Base-by-base conservation (phyloP, 208 protist genomes). In the Trypanosoma caninum region DNA sequence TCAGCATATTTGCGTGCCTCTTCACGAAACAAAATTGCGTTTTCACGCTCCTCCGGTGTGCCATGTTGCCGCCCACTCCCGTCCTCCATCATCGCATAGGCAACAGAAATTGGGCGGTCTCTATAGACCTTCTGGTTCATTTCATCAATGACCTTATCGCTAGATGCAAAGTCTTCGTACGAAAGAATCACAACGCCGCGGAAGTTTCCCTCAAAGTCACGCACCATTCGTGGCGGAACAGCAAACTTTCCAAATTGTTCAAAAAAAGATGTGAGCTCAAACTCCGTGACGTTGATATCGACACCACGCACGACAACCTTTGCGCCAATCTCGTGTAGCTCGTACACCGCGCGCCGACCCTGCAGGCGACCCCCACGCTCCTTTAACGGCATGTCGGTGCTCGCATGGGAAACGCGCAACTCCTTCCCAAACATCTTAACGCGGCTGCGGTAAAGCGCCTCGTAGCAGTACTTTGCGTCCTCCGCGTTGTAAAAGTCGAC, bases 381-480 rank as follows among this genome's bases (percentile, higher is more conserved):
- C 33, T 66, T 68, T 9, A 59, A 23, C 2, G 35, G 14, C 4
- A 87, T 27, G 6, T 93, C 80, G 4, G 54, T 69, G 59, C 82
- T 89, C 20, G 68, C 84, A 71, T 94, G 84, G 10, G 60, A 67
- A 3, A 92, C 74, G 16, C 69, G 66, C 34, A 94, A n/a, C 56
- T 82, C 69, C 45, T 85, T 86, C 31, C 78, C 82, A 53, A 84
- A 92, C 25, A 94, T 61, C 65, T 82, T 84, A 44, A 87, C 66
- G 2, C 63, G 82, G 34, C 76, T 66, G 30, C 72, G 73, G 53
- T 81, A 68, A 4, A 94, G 63, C 0, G 78, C 84, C 62, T 94
- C 78, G 59, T 78, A 94, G 78, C 84, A 91, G 72, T 94, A 94
- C 70, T 94, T 91, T 16, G 88, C 88, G 54, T 94, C 88, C 73